phyloP scores from a whole-genome alignment of 2,329 filamentous ascomycete genomes.

The Acrocalymma vagum region DNA sequence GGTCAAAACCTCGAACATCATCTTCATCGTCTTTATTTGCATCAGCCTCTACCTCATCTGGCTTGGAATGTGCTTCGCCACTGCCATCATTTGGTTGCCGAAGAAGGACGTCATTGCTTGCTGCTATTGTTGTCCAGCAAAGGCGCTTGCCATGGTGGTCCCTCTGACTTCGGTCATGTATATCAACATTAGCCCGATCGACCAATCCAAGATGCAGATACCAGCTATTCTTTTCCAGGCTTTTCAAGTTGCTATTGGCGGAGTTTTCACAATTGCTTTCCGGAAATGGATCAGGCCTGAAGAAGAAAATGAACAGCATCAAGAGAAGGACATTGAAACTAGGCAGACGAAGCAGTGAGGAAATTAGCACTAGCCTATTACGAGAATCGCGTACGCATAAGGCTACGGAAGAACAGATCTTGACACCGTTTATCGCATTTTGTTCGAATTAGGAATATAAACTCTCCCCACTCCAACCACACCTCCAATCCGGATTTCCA shows the following conservation, averaged over 20 bases:
- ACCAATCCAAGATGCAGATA: conserved; percentile 68
- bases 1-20: conserved; percentile 67
- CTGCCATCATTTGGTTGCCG: conserved; percentile 63
- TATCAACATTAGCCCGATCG: conserved; percentile 61
- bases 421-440: neutral
- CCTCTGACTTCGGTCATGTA: conserved; percentile 75
- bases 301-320: conserved; percentile 55
- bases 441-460: neutral
- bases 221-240: conserved; percentile 67
- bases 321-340: conserved; percentile 26
- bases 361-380: neutral
- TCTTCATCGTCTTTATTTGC: conserved; percentile 74
- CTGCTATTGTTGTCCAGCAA: conserved; percentile 77
- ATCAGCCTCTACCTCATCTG: conserved; percentile 71
- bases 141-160: conserved; percentile 75
- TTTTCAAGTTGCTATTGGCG: conserved; percentile 53
- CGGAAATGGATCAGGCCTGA: conserved; percentile 60
- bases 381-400: neutral
- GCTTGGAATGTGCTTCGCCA: conserved; percentile 67
- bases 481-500: neutral
- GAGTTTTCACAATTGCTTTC: conserved; percentile 52
- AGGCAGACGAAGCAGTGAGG: conserved; percentile 8
- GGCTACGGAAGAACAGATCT: conserved; percentile 2
- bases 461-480: neutral
- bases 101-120: conserved; percentile 72